phyloP scores from a whole-genome alignment of 2,329 filamentous ascomycete species.

The Mycogone perniciosa region DNA sequence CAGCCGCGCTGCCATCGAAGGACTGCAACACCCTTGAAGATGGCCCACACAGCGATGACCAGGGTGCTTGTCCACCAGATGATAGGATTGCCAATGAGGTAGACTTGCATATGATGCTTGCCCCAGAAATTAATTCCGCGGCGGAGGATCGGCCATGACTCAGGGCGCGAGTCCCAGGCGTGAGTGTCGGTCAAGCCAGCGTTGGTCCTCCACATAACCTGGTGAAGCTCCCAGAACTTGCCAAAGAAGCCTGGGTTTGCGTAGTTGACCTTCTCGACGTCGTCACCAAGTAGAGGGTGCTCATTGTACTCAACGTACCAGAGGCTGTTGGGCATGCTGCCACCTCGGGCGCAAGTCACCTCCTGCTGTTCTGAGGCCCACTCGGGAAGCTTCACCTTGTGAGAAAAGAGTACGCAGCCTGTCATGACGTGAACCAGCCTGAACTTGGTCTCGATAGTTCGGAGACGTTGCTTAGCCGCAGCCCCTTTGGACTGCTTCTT shows the following conservation, averaged over 20 bases:
- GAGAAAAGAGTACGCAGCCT: conserved; percentile 90
- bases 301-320: conserved; percentile 95
- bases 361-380: conserved; percentile 99
- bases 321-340: conserved; percentile 89
- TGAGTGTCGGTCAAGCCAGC: conserved; percentile 94
- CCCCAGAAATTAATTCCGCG: conserved; percentile 99
- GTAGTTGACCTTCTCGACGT: conserved; percentile 94
- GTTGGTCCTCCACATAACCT: conserved; percentile 99
- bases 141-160: conserved; percentile 84
- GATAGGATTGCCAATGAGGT: conserved; percentile 88
- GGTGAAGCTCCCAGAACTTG: conserved; percentile 95
- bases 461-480: conserved; percentile 73
- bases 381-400: conserved; percentile 97
- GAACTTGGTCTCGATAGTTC: conserved; percentile 97
- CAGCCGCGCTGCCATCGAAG: conserved; percentile 92
- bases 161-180: conserved; percentile 93
- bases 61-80: conserved; percentile 89
- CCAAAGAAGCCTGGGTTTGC: conserved; percentile 88
- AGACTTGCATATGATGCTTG: conserved; percentile 87
- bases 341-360: conserved; percentile 90
- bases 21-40: conserved; percentile 82
- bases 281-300: conserved; percentile 67
- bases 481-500: conserved; percentile 77
- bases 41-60: conserved; percentile 67
- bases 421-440: conserved; percentile 94